Percentiles rank a stretch among this genome's conserved stretches.
Conservation (phyloP, 2,329 filamentous ascomycete species). For the Aspergillus quadrilineatus region DNA sequence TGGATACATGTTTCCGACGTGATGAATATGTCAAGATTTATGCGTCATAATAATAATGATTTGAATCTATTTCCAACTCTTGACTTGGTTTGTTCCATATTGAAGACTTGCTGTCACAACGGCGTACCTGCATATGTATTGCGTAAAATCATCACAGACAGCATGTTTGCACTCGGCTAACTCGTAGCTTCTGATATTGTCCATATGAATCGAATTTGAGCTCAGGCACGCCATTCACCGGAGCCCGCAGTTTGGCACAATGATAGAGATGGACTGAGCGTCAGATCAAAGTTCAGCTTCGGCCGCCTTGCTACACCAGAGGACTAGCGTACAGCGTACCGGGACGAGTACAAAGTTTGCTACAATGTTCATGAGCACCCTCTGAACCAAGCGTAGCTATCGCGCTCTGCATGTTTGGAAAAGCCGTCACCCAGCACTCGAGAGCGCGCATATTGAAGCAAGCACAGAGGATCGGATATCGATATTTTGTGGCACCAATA, state of each 20-base stretch:
- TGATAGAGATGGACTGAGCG: neutral
- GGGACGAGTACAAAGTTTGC: too few species aligned
- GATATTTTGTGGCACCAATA: too few species aligned
- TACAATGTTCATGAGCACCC: too few species aligned
- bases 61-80: conserved; percentile 39
- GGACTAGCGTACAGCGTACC: too few species aligned
- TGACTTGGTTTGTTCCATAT: neutral
- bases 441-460: too few species aligned
- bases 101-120: neutral
- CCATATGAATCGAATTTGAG: too few species aligned
- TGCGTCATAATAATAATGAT: conserved; percentile 14
- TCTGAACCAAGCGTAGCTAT: too few species aligned
- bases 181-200: neutral
- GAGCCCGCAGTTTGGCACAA: neutral
- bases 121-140: neutral
- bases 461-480: too few species aligned
- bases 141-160: neutral
- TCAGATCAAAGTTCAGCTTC: neutral
- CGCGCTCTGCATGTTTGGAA: too few species aligned
- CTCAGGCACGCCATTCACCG: neutral
- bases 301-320: neutral
- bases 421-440: too few species aligned
- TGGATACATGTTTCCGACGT: conserved; percentile 13
- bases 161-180: neutral
- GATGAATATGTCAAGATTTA: conserved; percentile 5